Percentiles rank a stretch among this genome's conserved stretches.
Conservation (phyloP, 2,329 filamentous ascomycete genomes). For the Golovinomyces cichoracearum region DNA sequence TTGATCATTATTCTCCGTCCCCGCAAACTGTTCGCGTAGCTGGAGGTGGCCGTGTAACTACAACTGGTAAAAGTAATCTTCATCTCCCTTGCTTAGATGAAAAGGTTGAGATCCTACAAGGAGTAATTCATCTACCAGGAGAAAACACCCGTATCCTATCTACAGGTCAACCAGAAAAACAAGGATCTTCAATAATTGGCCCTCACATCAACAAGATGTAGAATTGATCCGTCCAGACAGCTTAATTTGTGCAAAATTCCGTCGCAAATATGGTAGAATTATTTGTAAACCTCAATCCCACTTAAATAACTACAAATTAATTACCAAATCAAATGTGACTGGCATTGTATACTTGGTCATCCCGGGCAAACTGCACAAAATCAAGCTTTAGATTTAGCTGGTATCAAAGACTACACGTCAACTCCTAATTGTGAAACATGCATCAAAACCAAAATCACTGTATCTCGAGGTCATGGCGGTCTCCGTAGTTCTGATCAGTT, state of each 20-base stretch:
- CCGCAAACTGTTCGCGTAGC: not conserved
- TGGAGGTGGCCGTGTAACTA: not conserved
- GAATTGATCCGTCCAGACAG: not conserved
- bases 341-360: not conserved
- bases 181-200: not conserved
- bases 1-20: not conserved
- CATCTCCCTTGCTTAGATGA: not conserved
- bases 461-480: too few species aligned
- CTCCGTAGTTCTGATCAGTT: too few species aligned
- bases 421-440: not conserved
- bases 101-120: not conserved
- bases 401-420: too few species aligned
- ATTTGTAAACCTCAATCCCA: not conserved
- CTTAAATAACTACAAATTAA: too few species aligned
- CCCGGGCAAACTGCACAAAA: not conserved
- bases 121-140: not conserved
- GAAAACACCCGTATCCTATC: not conserved
- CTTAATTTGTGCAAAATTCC: not conserved
- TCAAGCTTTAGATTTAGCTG: not conserved
- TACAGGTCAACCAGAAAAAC: not conserved
- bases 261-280: not conserved
- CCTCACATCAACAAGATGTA: not conserved
- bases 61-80: not conserved
- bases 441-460: not conserved
- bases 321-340: not conserved